Evolutionary conservation across 371 early-diverging fungal species (phyloP).

Genomic region (Lichtheimia hyalospora): DNA sequence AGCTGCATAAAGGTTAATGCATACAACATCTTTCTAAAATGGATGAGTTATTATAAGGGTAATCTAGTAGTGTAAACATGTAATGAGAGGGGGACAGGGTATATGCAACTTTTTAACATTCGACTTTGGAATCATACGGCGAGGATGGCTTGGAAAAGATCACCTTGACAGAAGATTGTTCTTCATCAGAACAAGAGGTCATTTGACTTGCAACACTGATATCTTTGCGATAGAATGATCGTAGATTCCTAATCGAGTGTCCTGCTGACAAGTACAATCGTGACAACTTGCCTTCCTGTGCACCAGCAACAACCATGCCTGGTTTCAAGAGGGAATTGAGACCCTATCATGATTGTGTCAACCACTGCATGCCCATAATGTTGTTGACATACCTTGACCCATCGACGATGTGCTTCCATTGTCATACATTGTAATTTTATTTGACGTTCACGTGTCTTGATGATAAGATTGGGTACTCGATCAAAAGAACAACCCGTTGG

Average conservation of each 20-base stretch:
- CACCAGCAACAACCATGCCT: no score
- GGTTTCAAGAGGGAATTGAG: no score
- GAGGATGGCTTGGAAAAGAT: no score
- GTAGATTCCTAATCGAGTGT: background rate
- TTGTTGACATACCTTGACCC: constrained; percentile 6
- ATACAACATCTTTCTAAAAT: no score
- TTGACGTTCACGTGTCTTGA: constrained; percentile 5
- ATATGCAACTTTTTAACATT: background rate
- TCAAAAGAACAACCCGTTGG: background rate
- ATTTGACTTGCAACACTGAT: background rate
- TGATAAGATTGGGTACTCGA: constrained; percentile 3
- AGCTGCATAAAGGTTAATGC: no score
- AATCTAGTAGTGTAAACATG: no score
- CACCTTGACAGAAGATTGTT: no score
- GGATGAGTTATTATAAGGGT: no score
- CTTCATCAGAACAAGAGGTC: no score
- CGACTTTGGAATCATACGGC: background rate
- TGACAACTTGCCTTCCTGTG: background rate
- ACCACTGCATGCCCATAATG: no score
- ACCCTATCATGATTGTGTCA: no score
- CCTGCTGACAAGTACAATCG: background rate
- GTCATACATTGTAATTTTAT: constrained; percentile 14
- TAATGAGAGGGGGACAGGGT: no score
- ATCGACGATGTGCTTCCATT: constrained; percentile 7
- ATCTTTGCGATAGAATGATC: constrained; percentile 1